Evolutionary conservation across 2,329 filamentous ascomycete species (phyloP), one percentile per base, ranked within the genome.

Genomic region (Ceratocystiopsis minuta): DNA sequence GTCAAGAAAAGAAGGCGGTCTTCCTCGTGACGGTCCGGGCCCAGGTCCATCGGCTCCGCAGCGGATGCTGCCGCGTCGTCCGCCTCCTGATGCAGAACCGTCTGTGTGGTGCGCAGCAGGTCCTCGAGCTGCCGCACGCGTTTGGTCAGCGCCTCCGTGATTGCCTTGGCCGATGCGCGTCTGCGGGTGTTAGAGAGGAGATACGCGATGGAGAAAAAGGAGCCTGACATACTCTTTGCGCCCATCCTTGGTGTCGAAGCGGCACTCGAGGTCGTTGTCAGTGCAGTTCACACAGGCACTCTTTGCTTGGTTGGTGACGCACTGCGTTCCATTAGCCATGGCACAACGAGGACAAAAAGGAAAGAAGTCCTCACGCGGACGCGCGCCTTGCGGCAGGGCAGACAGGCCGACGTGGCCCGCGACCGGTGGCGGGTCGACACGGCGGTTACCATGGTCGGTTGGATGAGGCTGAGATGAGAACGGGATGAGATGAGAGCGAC

Each of bases 391-490:
- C 39, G 39, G 16, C 39, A 41, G 13, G 39, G 24, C 12, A 41
- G 39, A 37, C 39, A 41, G 20, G 39, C 39, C 14, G 39, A 34
- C 20, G 20, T 41, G 39, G 39, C 39, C 39, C 39, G 39, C 12
- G 39, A 41, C 13, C 39, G 39, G n/a, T 41, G 39, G 12, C 39
- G 39, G 16, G n/a, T n/a, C n/a, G n/a, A n/a, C n/a, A n/a, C n/a
- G n/a, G 39, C 39, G n/a, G 34, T 15, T 3, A 16, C 37, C 14
- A 34, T n/a, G 34, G 17, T 14, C 33, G 15, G 17, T n/a, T n/a
- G 13, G 9, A 15, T 16, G 16, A 20, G 20, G 20, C 16, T 16
- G 34, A 36, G 33, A 36, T 32, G 38, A n/a, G n/a, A n/a, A n/a
- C n/a, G n/a, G 16, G 31, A 35, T 32, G 20, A 20, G 20, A 20